Evolutionary conservation across 805 yeast species (phyloP).

Genomic region (Pichia scutulata): DNA sequence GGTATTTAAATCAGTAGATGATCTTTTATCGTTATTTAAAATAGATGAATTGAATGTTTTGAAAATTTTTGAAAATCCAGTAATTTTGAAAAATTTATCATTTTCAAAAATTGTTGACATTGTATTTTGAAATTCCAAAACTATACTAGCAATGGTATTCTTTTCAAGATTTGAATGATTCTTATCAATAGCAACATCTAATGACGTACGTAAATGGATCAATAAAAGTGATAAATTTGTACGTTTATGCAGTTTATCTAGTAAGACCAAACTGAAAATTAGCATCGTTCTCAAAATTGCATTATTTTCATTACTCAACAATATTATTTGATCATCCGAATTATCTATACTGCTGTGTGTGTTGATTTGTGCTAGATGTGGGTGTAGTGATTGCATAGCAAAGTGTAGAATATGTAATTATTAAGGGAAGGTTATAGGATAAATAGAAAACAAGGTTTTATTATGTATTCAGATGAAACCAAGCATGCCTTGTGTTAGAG

Average conservation of each 20-base stretch:
- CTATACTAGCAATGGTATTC: background rate
- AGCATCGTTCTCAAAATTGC: background rate
- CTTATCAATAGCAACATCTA: background rate
- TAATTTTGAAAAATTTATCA: background rate
- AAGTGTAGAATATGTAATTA: background rate
- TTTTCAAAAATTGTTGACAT: background rate
- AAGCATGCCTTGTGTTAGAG: no score
- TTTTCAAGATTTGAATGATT: background rate
- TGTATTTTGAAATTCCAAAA: background rate
- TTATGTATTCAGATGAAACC: no score
- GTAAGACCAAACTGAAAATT: background rate
- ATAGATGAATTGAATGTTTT: background rate
- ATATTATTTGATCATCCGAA: background rate
- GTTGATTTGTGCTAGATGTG: background rate
- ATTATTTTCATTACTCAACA: background rate
- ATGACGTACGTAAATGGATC: slow-evolving; percentile 3
- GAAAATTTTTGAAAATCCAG: background rate
- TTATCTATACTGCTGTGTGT: background rate
- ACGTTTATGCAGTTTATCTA: slow-evolving; percentile 11
- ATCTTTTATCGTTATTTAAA: background rate
- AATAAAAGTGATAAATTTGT: slow-evolving; percentile 8
- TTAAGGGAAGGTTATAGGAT: no score
- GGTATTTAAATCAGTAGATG: background rate
- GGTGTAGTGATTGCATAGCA: background rate
- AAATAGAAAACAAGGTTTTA: no score